Evolutionary conservation across 129 eudicot genomes (phyloP), one percentile per base, ranked within the genome.

Genomic region (Flaveria robusta): DNA sequence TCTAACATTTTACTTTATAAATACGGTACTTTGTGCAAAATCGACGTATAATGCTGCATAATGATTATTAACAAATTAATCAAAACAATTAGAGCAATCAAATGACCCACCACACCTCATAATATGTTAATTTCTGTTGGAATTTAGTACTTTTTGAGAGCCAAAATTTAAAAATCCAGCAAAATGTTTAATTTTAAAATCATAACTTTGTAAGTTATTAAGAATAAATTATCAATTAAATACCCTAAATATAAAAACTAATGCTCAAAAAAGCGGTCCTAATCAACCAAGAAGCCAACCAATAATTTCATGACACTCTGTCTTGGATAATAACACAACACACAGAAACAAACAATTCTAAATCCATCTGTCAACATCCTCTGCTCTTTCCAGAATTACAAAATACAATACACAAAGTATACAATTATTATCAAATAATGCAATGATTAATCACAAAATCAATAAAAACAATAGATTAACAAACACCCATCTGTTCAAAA

Each of bases 241-340:
- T 16, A 51, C 9, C 23, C 9, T 7, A 16, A 16, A 51, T 16
- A 51, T 51, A 51, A 16, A 51, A 51, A 18, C 7, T 18, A 19
- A 55, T 8, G 3, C 13, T 55, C 22, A 18, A 50, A 77, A 42
- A 56, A 56, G 83, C 62, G 72, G 78, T 69, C 68, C 54, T 22
- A 41, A 70, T 63, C n/a, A 62, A 66, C 43, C 9, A 76, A 34
- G 10, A 62, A 47, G 73, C 16, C 78, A 72, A 72, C 74, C 74
- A 80, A 80, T 65, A 66, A 80, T 73, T 14, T 39, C 2, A 73
- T 73, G 74, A 31, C 75, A 80, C 83, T 80, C 83, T 80, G 83
- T 73, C 54, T 3, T 51, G 71, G 83, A 80, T 80, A 73, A 80
- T n/a, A 42, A 79, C 79, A 65, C 73, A 68, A 79, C 58, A 79